A percentile compares a stretch with the other conserved stretches of the same genome.
Evolutionary conservation across 805 yeast genomes (phyloP).

Genomic region (Myxozyma neotropica): DNA sequence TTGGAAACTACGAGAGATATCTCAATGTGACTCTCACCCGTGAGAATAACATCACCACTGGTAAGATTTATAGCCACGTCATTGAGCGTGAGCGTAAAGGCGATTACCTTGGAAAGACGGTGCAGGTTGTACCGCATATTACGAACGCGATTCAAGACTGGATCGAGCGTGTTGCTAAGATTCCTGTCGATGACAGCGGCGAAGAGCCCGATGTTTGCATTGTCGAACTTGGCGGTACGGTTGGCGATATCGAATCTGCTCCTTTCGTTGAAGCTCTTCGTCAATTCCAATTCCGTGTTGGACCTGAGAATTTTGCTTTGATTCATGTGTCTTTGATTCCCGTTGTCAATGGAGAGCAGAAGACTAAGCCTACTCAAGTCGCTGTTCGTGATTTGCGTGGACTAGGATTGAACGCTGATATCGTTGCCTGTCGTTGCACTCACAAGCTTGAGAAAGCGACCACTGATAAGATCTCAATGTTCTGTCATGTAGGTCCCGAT

Average conservation of each 20-base stretch:
- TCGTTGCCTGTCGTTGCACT: conserved; percentile 97
- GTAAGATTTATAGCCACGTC: conserved; percentile 92
- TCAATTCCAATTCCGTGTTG: conserved; percentile 98
- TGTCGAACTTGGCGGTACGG: conserved; percentile 96
- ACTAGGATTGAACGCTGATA: conserved; percentile 90
- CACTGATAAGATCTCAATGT: conserved; percentile 96
- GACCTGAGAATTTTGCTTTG: conserved; percentile 88
- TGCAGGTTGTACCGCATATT: conserved; percentile 97
- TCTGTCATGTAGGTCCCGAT: conserved; percentile 97
- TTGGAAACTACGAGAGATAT: conserved; percentile 98
- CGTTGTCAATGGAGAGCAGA: conserved; percentile 97
- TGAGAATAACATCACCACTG: conserved; percentile 97
- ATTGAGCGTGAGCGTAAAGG: conserved; percentile 94
- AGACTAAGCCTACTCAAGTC: conserved; percentile 99
- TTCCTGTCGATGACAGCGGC: conserved; percentile 90
- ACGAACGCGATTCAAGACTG: conserved; percentile 98
- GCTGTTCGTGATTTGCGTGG: conserved; percentile 97
- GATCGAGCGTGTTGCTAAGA: conserved; percentile 88
- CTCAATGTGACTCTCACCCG: conserved; percentile 87
- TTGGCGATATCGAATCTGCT: conserved; percentile 98
- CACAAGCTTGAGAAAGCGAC: conserved; percentile 78
- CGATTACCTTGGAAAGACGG: conserved; percentile 98
- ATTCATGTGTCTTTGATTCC: conserved; percentile 97
- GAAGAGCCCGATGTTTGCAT: conserved; percentile 94
- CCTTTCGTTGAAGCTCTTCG: conserved; percentile 98